A percentile compares a stretch with the other conserved stretches of the same genome.
Evolutionary conservation across 2,329 filamentous ascomycete genomes (phyloP).

Genomic region (Fusarium caatingaense): DNA sequence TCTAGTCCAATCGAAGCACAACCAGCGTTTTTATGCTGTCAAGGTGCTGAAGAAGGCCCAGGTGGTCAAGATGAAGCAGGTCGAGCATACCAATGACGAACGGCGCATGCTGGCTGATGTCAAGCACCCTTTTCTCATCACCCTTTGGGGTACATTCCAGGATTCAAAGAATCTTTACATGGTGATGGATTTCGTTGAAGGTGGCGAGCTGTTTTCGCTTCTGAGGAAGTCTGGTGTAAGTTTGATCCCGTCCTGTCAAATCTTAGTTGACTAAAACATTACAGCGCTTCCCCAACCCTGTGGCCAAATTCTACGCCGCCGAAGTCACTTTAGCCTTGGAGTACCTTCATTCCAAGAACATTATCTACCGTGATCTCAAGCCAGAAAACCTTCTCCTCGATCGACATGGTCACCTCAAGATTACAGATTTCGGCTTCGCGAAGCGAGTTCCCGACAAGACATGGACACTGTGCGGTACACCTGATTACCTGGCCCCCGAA

Average conservation of each 20-base stretch:
- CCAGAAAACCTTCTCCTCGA: slow-evolving; percentile 93
- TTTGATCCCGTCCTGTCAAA: slow-evolving; percentile 26
- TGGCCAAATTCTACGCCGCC: slow-evolving; percentile 98
- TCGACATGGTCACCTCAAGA: slow-evolving; percentile 93
- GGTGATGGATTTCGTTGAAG: slow-evolving; percentile 99
- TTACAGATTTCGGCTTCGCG: slow-evolving; percentile 98
- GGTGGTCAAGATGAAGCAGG: slow-evolving; percentile 99
- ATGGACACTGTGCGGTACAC: slow-evolving; percentile 97
- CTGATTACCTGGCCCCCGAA: slow-evolving; percentile 96
- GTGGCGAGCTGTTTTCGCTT: slow-evolving; percentile 95
- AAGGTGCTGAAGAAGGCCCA: slow-evolving; percentile 99
- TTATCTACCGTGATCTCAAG: slow-evolving; percentile 98
- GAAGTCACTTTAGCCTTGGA: slow-evolving; percentile 96
- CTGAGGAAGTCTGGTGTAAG: slow-evolving; percentile 90
- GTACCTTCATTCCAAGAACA: slow-evolving; percentile 92
- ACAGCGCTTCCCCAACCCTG: slow-evolving; percentile 96
- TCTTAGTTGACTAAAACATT: slow-evolving; percentile 9
- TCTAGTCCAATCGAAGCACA: slow-evolving; percentile 96
- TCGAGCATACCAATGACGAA: slow-evolving; percentile 99
- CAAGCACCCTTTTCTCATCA: slow-evolving; percentile 97
- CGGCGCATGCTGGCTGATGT: slow-evolving; percentile 94
- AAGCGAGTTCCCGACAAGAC: slow-evolving; percentile 99
- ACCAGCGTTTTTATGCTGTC: slow-evolving; percentile 96
- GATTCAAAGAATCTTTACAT: slow-evolving; percentile 97
- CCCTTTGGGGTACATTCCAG: slow-evolving; percentile 98